These are phyloP conservation scores for Candida coquimbonensis DNA, from an alignment of 805 yeast species.

Conservation along the genomic window DNA sequence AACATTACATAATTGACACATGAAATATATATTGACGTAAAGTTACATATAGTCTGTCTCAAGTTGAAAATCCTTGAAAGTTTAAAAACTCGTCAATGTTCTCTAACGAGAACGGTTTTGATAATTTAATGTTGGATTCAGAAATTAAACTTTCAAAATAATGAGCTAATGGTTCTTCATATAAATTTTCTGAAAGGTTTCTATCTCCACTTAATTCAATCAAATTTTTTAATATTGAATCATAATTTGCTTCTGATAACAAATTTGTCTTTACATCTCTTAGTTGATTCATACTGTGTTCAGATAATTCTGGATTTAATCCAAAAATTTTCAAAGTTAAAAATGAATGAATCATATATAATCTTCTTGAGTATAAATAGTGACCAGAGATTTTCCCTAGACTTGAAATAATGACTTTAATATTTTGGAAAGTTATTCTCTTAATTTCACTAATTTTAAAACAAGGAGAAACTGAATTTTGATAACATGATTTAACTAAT, in stretches of 20 bases:
- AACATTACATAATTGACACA: no score
- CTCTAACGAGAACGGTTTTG: slow-evolving; percentile 3
- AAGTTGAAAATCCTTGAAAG: background rate
- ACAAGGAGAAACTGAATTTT: background rate
- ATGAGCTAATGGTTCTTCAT: slow-evolving; percentile 6
- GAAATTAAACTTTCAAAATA: slow-evolving; percentile 5
- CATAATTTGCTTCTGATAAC: background rate
- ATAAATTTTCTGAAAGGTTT: slow-evolving; percentile 1
- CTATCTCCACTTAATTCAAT: slow-evolving; percentile 7
- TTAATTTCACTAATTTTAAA: slow-evolving; percentile 3
- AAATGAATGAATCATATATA: slow-evolving; percentile 7
- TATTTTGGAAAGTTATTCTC: slow-evolving; percentile 4
- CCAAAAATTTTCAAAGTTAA: slow-evolving; percentile 3
- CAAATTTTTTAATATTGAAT: slow-evolving; percentile 1
- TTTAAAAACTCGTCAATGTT: slow-evolving; percentile 5
- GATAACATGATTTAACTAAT: slow-evolving; percentile 1
- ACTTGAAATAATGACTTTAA: slow-evolving; percentile 6
- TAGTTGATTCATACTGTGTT: background rate
- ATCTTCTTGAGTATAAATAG: slow-evolving; percentile 5
- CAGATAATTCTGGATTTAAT: background rate
- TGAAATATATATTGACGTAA: no score
- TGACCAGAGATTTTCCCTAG: slow-evolving; percentile 4
- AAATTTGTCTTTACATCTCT: background rate
- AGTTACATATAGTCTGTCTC: no score
- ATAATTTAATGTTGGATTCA: background rate